Evolutionary conservation across 106 monocot genomes (phyloP).

Genomic region (Phalaenopsis equestris): DNA sequence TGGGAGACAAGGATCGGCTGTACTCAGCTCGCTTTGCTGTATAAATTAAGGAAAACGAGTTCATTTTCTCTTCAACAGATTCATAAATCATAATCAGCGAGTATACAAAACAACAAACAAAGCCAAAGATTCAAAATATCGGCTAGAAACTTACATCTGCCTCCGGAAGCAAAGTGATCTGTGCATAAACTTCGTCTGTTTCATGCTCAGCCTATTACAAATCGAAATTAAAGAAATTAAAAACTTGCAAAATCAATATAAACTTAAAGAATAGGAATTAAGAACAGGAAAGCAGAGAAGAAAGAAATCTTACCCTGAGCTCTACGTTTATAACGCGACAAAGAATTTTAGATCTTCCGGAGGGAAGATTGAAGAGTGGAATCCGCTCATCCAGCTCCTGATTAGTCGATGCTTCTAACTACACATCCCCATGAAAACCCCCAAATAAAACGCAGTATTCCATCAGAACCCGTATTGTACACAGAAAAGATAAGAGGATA

Average conservation of each 20-base stretch:
- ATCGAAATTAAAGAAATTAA: background rate
- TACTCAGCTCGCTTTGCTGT: conserved; percentile 26
- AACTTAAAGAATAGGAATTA: background rate
- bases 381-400: conserved; percentile 45
- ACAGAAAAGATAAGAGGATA: background rate
- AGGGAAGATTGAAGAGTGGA: conserved; percentile 39
- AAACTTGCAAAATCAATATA: background rate
- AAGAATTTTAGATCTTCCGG: conserved; percentile 31
- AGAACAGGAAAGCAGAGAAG: background rate
- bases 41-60: background rate
- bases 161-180: conserved; percentile 36
- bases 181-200: conserved; percentile 54
- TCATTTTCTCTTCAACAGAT: background rate
- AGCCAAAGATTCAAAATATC: background rate
- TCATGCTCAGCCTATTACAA: conserved; percentile 37
- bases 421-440: background rate
- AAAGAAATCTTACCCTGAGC: conserved; percentile 23
- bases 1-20: conserved; percentile 10
- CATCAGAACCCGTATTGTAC: background rate
- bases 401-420: conserved; percentile 56
- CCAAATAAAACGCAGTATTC: background rate
- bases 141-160: conserved; percentile 20
- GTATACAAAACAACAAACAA: background rate
- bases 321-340: conserved; percentile 44
- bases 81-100: background rate